Base-by-base conservation (phyloP, 2,329 filamentous ascomycete species). In the Paraconiothyrium sp. region DNA sequence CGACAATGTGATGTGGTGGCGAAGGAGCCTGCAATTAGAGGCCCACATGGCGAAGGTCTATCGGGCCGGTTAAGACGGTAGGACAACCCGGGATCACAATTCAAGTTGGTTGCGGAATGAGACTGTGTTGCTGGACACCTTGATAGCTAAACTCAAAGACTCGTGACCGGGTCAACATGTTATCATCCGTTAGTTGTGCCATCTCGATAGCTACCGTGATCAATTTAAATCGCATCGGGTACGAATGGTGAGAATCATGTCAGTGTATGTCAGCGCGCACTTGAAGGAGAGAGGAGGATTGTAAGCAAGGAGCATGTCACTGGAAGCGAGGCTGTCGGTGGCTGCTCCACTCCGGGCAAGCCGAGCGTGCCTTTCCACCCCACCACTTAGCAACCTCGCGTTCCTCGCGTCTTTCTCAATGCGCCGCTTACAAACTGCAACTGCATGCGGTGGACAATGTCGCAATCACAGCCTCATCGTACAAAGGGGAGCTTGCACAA, bases 311-410 rank as follows among this genome's bases (percentile, higher is more conserved):
- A 48, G 46, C 7, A n/a, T 8, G 41, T 9, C 16, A 16, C 8
- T 20, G 11, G 24, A 27, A 9, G 27, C 16, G 46, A 32, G 46
- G 27, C 13, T n/a, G 46, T 6, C 24, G 11, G 22, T 30, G 9
- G 24, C 7, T 20, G 48, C 13, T 35, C 48, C 20, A 37, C 32
- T 37, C 48, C 27, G n/a, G 48, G 30, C 30, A 34, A 50, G 13
- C 13, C 48, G 14, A 51, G 4, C 16, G 32, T 32, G 20, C 32
- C 48, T 22, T 51, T 32, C 24, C 30, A 8, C 13, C 27, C n/a
- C 48, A 27, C 16, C 27, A 16, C 48, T 51, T 51, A n/a, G 32
- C 48, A 51, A 37, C 48, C 30, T 51, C 48, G 46, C 46, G 9
- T 32, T 51, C 48, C 30, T 32, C 14, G 16, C n/a, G 16, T 7